phyloP scores from a whole-genome alignment of 257 asterid species.

The Solanum boliviense region DNA sequence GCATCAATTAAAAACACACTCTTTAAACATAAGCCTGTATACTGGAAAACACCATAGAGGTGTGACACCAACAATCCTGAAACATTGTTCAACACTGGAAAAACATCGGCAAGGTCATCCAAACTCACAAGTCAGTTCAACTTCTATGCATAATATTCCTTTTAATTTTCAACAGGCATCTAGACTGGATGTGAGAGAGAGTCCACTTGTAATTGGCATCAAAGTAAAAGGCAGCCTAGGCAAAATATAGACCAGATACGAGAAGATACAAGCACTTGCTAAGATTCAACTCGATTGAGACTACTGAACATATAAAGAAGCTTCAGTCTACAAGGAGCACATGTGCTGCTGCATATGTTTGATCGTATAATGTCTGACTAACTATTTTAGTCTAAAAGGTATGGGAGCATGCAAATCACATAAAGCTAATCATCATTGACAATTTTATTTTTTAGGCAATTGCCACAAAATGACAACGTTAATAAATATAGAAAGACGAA shows the following conservation, averaged over 20 bases:
- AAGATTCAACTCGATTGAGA: background rate
- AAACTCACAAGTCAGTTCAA: background rate
- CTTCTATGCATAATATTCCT: background rate
- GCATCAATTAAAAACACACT: background rate
- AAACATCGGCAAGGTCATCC: background rate
- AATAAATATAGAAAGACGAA: background rate
- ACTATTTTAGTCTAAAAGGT: background rate
- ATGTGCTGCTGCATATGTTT: background rate
- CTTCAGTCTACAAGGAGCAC: background rate
- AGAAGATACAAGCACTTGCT: background rate
- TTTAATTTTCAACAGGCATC: background rate
- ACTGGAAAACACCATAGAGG: background rate
- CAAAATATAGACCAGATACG: background rate
- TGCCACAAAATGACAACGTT: background rate
- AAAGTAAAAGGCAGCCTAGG: background rate
- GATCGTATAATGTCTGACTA: background rate
- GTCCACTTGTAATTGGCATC: background rate
- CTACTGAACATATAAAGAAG: background rate
- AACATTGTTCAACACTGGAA: background rate
- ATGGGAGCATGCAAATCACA: background rate
- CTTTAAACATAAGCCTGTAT: background rate
- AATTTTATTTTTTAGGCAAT: background rate
- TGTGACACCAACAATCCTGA: background rate
- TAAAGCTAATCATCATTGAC: background rate
- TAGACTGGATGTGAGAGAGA: background rate